Percentiles rank a stretch among this genome's conserved stretches.
phyloP scores from a whole-genome alignment of 2,329 filamentous ascomycete genomes.

The Ceratocystis alfenasii region DNA sequence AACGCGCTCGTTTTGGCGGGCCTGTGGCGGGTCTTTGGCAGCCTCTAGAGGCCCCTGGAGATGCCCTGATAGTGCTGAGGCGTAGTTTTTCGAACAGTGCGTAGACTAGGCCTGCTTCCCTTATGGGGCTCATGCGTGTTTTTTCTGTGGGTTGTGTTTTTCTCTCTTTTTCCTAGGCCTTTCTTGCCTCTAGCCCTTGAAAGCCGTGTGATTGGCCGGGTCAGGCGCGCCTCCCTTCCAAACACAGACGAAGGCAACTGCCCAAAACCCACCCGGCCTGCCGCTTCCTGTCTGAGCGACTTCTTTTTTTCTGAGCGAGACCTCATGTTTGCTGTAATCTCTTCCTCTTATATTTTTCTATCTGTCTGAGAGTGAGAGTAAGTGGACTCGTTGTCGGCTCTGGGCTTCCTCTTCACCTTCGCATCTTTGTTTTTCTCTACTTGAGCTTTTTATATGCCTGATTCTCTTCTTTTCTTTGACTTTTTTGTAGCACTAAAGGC shows the following conservation, averaged over 20 bases:
- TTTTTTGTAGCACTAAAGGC: too few relatives aligned
- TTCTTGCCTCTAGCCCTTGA: background rate
- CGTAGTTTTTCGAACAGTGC: too few relatives aligned
- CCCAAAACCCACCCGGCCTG: slow-evolving; percentile 14
- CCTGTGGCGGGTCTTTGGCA: too few relatives aligned
- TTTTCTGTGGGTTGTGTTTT: slow-evolving; percentile 7
- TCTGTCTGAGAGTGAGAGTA: background rate
- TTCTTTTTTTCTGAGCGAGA: slow-evolving; percentile 13
- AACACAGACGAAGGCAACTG: slow-evolving; percentile 15
- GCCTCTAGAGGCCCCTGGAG: too few relatives aligned
- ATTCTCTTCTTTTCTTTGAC: too few relatives aligned
- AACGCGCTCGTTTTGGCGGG: background rate
- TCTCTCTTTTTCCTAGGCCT: background rate
- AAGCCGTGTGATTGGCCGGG: slow-evolving; percentile 18
- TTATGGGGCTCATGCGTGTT: slow-evolving; percentile 18
- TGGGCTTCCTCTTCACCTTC: background rate
- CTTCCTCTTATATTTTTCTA: slow-evolving; percentile 12
- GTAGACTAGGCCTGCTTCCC: too few relatives aligned
- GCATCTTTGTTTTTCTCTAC: background rate
- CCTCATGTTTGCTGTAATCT: background rate
- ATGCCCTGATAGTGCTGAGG: too few relatives aligned
- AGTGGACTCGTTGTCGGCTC: too few relatives aligned
- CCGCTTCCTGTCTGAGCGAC: slow-evolving; percentile 3
- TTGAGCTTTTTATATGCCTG: background rate
- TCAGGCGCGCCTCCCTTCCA: slow-evolving; percentile 19